Conservation (phyloP, 1,284 basidiomycete species). For the Albatrellus sp. region DNA sequence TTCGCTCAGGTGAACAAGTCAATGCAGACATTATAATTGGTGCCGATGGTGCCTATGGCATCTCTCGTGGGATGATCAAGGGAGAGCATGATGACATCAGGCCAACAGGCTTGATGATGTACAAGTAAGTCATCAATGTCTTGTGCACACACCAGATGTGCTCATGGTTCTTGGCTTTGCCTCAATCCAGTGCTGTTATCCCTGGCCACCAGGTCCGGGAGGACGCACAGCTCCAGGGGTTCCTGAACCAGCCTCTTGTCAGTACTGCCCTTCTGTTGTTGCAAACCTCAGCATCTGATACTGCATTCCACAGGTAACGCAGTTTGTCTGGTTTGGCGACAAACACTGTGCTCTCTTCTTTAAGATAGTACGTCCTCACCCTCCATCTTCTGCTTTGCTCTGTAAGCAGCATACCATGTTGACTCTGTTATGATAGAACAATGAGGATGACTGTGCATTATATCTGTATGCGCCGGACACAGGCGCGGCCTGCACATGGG, state of each 20-base stretch:
- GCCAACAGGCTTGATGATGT: constrained; percentile 21
- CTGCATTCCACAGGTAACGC: constrained; percentile 5
- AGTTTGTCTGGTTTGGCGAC: constrained; percentile 12
- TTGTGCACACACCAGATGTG: background rate
- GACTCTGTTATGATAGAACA: constrained; percentile 13
- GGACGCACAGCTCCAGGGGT: constrained; percentile 21
- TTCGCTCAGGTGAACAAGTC: constrained; percentile 33
- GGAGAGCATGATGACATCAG: constrained; percentile 15
- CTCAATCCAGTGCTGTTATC: constrained; percentile 25
- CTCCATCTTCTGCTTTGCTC: background rate
- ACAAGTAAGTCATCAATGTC: constrained; percentile 25
- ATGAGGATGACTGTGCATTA: constrained; percentile 17
- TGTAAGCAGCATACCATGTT: background rate
- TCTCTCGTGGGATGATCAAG: constrained; percentile 20
- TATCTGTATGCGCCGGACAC: constrained; percentile 14
- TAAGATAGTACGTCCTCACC: constrained; percentile 20
- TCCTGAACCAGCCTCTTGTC: constrained; percentile 22
- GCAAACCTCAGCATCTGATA: constrained; percentile 1
- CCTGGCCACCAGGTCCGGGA: constrained; percentile 25
- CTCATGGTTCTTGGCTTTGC: constrained; percentile 2
- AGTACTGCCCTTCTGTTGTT: too few species aligned
- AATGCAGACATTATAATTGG: constrained; percentile 49
- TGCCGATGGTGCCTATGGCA: constrained; percentile 42
- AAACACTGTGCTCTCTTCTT: constrained; percentile 14
- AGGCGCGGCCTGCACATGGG: constrained; percentile 11